Evolutionary conservation across 108 stramenopile genomes (phyloP).

Genomic region (Craspedostauros australis): DNA sequence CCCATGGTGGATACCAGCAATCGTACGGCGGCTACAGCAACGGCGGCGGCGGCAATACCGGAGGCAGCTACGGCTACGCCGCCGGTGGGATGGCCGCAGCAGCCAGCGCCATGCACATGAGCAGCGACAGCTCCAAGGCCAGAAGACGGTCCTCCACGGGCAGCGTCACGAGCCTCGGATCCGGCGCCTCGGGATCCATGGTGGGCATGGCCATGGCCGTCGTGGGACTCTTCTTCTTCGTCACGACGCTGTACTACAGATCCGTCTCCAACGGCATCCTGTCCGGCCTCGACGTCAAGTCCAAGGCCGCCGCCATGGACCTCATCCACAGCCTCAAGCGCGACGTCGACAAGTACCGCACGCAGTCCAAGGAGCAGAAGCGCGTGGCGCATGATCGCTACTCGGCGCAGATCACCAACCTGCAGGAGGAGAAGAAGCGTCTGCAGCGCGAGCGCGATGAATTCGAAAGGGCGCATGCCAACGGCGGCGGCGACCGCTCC

Average conservation of each 20-base stretch:
- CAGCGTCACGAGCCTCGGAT: too few relatives aligned
- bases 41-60: neutral
- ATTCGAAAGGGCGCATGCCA: slow-evolving; percentile 1
- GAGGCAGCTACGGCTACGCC: neutral
- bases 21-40: neutral
- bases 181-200: too few relatives aligned
- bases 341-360: slow-evolving; percentile 1
- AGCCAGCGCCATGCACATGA: neutral
- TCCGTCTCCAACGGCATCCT: slow-evolving; percentile 7
- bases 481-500: slow-evolving; percentile 9
- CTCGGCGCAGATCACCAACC: neutral
- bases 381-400: neutral
- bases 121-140: too few relatives aligned
- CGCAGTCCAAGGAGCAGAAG: neutral
- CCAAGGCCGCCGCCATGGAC: slow-evolving; percentile 1
- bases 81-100: neutral
- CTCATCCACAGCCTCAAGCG: slow-evolving; percentile 2
- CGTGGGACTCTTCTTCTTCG: neutral
- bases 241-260: neutral
- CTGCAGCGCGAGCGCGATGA: slow-evolving; percentile 12
- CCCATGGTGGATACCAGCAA: neutral
- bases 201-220: neutral
- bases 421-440: neutral
- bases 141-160: too few relatives aligned
- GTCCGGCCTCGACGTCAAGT: slow-evolving; percentile 1